Percentiles rank a stretch among this genome's conserved stretches.
These are phyloP conservation scores for Mycena rosella DNA, from an alignment of 768 basidiomycete genomes.

Conservation along the genomic window DNA sequence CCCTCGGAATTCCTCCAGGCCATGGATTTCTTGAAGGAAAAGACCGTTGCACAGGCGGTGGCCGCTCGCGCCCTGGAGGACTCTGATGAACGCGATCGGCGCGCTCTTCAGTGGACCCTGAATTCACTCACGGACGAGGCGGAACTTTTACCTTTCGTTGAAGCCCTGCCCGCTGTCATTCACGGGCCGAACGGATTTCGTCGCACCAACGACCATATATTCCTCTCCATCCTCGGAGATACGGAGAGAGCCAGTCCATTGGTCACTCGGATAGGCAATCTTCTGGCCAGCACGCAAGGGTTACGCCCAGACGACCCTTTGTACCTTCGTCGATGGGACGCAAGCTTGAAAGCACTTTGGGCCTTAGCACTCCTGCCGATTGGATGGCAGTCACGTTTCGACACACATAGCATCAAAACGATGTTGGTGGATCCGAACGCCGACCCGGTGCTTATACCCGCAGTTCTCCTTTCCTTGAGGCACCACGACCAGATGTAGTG, in stretches of 20 bases:
- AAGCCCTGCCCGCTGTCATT: not conserved
- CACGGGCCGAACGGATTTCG: not conserved
- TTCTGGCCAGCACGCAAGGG: not conserved
- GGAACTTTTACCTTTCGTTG: not conserved
- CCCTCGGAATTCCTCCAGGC: not conserved
- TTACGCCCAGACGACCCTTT: conserved; percentile 9
- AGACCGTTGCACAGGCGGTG: conserved; percentile 5
- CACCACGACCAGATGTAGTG: not conserved
- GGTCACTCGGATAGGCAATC: not conserved
- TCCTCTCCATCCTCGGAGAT: not conserved
- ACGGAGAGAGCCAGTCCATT: not conserved
- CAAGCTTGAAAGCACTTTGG: conserved; percentile 15
- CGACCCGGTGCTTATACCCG: not conserved
- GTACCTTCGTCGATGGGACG: not conserved
- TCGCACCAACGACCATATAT: not conserved
- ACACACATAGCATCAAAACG: not conserved
- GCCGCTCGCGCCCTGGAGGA: not conserved
- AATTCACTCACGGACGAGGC: not conserved
- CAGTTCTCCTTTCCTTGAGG: not conserved
- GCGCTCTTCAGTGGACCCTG: conserved; percentile 21
- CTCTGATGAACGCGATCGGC: conserved; percentile 7
- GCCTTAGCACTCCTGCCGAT: conserved; percentile 9
- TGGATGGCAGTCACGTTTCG: conserved; percentile 5
- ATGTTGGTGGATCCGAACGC: not conserved
- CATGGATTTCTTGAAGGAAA: not conserved